These are phyloP conservation scores for Vitis hybrid DNA, from an alignment of 177 flowering plant genomes.

Conservation along the genomic window DNA sequence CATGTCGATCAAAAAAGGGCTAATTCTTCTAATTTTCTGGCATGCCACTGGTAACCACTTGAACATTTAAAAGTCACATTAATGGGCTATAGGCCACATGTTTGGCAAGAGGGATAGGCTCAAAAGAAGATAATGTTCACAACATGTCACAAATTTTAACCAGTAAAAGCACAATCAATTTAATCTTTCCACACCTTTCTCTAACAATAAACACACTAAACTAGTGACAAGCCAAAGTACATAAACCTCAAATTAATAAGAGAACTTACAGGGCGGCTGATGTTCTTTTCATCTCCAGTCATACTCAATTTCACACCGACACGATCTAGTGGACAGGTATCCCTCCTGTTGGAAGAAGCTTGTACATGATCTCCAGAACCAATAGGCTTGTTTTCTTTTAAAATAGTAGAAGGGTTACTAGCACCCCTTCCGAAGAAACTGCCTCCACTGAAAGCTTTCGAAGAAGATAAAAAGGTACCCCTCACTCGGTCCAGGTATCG, in stretches of 20 bases:
- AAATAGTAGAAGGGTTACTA: slow-evolving; percentile 36
- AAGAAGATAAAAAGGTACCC: slow-evolving; percentile 80
- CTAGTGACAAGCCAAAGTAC: not conserved
- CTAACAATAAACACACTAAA: not conserved
- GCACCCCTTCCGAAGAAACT: slow-evolving; percentile 65
- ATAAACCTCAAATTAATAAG: not conserved
- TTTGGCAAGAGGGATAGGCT: not conserved
- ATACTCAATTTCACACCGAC: slow-evolving; percentile 31
- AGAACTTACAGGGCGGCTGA: slow-evolving; percentile 59
- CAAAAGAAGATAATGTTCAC: not conserved
- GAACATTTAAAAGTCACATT: not conserved
- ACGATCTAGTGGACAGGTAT: slow-evolving; percentile 43
- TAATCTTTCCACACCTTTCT: not conserved
- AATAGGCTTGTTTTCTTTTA: slow-evolving; percentile 50
- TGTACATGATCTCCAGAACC: slow-evolving; percentile 47
- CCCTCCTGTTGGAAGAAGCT: slow-evolving; percentile 44
- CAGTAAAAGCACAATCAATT: not conserved
- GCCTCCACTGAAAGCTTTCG: slow-evolving; percentile 75
- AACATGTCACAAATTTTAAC: not conserved
- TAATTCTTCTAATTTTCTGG: not conserved
- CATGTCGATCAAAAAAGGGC: not conserved
- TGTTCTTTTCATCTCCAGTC: slow-evolving; percentile 53
- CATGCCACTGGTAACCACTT: not conserved
- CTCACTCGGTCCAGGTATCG: slow-evolving; percentile 82
- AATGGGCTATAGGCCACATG: not conserved